Percentiles rank a stretch among this genome's conserved stretches.
phyloP scores from a whole-genome alignment of 2,329 filamentous ascomycete genomes.

The Cadophora gregata region DNA sequence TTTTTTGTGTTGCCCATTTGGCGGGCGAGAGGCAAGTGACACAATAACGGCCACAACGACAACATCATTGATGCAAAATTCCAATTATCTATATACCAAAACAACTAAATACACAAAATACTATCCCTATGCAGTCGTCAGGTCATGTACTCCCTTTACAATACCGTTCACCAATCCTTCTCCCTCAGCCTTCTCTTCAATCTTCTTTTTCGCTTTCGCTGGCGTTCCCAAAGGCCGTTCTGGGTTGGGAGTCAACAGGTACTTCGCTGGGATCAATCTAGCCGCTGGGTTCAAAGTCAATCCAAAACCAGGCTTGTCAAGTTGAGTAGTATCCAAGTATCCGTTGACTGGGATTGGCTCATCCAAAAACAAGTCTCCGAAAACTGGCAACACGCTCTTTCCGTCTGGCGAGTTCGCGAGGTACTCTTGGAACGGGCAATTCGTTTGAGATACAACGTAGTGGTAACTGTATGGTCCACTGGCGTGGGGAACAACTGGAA shows the following conservation, averaged over 20 bases:
- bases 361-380: conserved; percentile 88
- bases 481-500: conserved; percentile 93
- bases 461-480: conserved; percentile 95
- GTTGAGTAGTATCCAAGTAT: conserved; percentile 76
- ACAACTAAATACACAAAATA: conserved; percentile 12
- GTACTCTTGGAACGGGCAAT: conserved; percentile 95
- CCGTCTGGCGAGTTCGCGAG: conserved; percentile 92
- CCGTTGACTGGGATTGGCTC: conserved; percentile 88
- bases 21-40: neutral
- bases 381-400: conserved; percentile 87
- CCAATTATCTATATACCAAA: conserved; percentile 9
- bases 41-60: neutral
- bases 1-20: neutral
- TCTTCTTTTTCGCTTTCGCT: conserved; percentile 26
- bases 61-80: neutral
- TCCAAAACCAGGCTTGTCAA: conserved; percentile 92
- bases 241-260: conserved; percentile 73
- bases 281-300: conserved; percentile 80
- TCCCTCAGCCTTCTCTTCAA: conserved; percentile 28
- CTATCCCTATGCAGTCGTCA: conserved; percentile 30
- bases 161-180: conserved; percentile 46
- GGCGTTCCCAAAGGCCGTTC: conserved; percentile 49
- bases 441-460: conserved; percentile 91
- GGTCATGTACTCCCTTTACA: conserved; percentile 36
- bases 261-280: conserved; percentile 77